Percentiles rank a stretch among this genome's conserved stretches.
phyloP scores from a whole-genome alignment of 208 protist species.

The Naegleria gruberi region DNA sequence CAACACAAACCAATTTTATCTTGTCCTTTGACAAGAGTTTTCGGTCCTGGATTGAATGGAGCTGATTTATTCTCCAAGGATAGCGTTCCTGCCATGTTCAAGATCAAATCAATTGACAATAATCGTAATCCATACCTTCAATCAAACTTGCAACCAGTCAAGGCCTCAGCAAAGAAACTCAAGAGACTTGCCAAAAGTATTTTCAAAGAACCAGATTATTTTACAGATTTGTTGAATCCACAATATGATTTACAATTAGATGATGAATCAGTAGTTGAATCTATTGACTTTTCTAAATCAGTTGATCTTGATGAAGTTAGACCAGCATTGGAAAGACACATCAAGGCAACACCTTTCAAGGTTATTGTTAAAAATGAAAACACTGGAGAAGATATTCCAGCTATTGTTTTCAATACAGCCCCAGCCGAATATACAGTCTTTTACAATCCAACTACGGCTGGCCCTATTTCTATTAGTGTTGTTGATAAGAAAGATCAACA shows the following conservation, averaged over 20 bases:
- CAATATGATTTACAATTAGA: not conserved
- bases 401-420: not conserved
- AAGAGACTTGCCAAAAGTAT: not conserved
- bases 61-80: not conserved
- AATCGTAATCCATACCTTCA: not conserved
- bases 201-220: not conserved
- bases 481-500: not conserved
- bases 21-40: not conserved
- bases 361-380: not conserved
- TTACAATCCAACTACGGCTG: not conserved
- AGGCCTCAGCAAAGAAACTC: not conserved
- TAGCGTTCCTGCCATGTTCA: not conserved
- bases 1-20: not conserved
- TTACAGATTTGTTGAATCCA: not conserved
- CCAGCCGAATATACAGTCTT: not conserved
- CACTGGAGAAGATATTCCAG: not conserved
- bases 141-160: not conserved
- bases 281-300: not conserved
- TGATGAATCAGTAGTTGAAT: not conserved
- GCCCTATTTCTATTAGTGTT: not conserved
- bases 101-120: not conserved
- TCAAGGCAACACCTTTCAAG: not conserved
- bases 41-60: not conserved
- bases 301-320: not conserved
- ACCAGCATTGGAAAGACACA: not conserved